Evolutionary conservation across 2,329 filamentous ascomycete species (phyloP).

Genomic region (Boeremia exigua): DNA sequence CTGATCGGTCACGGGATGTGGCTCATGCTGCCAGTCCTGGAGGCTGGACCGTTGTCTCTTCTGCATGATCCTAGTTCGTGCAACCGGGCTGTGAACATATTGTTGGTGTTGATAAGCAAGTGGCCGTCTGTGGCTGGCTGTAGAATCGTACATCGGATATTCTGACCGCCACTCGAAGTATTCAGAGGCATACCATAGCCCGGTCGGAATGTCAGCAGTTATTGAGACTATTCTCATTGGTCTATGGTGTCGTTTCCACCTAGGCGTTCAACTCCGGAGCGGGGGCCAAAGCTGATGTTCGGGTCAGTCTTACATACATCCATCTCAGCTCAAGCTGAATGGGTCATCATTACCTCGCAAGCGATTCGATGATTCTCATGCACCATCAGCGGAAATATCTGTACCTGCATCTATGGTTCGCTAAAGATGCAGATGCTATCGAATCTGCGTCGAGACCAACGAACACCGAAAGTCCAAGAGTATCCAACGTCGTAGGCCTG

Average conservation of each 20-base stretch:
- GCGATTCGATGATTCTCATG: not conserved
- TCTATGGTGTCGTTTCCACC: not conserved
- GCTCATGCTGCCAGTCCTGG: not conserved
- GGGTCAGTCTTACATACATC: conserved; percentile 4
- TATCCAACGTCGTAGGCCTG: not conserved
- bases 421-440: not conserved
- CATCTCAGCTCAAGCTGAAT: conserved; percentile 5
- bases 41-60: not conserved
- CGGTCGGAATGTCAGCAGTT: conserved; percentile 4
- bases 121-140: conserved; percentile 6
- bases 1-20: not conserved
- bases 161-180: not conserved
- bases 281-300: conserved; percentile 7
- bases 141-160: not conserved
- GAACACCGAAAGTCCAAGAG: not conserved
- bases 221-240: not conserved
- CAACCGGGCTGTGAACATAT: not conserved
- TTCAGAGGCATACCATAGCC: not conserved
- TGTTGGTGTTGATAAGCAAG: not conserved
- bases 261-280: not conserved
- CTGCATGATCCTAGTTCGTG: not conserved
- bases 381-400: not conserved
- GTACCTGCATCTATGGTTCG: conserved; percentile 3
- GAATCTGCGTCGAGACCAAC: not conserved
- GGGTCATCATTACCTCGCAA: not conserved